Conservation (phyloP, 2,329 filamentous ascomycete genomes). For the Beauveria pseudobassiana region DNA sequence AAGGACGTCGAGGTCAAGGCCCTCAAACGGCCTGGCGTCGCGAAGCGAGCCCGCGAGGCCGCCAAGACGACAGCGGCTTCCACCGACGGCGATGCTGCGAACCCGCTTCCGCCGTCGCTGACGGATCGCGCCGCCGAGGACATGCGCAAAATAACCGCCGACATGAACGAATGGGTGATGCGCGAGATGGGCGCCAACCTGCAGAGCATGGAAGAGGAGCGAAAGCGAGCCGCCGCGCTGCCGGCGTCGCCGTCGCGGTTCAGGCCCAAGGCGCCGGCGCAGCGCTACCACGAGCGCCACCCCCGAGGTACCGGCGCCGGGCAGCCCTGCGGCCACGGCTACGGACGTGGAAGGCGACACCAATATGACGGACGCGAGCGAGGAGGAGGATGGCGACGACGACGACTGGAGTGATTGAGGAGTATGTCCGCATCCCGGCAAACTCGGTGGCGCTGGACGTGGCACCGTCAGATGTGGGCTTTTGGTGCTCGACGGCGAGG, state of each 20-base stretch:
- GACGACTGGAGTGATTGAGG: slow-evolving; percentile 57
- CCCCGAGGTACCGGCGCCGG: slow-evolving; percentile 31
- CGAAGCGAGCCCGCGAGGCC: slow-evolving; percentile 19
- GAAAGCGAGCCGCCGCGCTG: slow-evolving; percentile 13
- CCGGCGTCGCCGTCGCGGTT: slow-evolving; percentile 24
- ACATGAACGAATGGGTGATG: slow-evolving; percentile 53
- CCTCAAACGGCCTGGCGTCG: slow-evolving; percentile 28
- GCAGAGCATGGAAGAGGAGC: slow-evolving; percentile 37
- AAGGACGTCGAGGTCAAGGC: slow-evolving; percentile 18
- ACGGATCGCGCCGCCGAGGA: slow-evolving; percentile 30
- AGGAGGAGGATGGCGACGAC: slow-evolving; percentile 38
- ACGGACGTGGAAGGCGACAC: slow-evolving; percentile 23
- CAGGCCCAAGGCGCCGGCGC: slow-evolving; percentile 47
- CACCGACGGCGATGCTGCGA: background rate
- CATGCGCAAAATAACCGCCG: slow-evolving; percentile 42
- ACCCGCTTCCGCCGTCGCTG: slow-evolving; percentile 27
- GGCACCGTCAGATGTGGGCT: slow-evolving; percentile 43
- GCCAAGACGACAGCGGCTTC: slow-evolving; percentile 6
- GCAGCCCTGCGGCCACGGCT: background rate
- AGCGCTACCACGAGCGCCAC: slow-evolving; percentile 49
- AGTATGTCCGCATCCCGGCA: slow-evolving; percentile 54
- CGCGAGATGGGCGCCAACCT: slow-evolving; percentile 49
- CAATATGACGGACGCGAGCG: slow-evolving; percentile 32
- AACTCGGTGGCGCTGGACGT: slow-evolving; percentile 40
- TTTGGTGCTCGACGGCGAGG: slow-evolving; percentile 51